A percentile compares a stretch with the other conserved stretches of the same genome.
Evolutionary conservation across 106 monocot genomes (phyloP).

Genomic region (Dendrobium catenatum): DNA sequence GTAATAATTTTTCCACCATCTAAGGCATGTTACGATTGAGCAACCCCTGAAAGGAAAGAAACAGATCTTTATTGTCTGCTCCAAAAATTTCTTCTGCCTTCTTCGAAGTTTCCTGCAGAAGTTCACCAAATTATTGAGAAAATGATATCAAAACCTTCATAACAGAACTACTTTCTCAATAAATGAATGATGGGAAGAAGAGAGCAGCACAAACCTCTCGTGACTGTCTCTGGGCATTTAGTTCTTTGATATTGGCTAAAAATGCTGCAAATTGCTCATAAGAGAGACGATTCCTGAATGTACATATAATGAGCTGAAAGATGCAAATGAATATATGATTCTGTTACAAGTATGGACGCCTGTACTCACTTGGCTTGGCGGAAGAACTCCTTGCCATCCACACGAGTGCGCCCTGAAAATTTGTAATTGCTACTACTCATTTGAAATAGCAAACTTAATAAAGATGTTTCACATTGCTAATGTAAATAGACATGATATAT

Average conservation of each 20-base stretch:
- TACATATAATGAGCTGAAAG: neutral
- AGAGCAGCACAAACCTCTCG: conserved; percentile 46
- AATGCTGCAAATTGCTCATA: conserved; percentile 96
- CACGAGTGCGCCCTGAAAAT: conserved; percentile 54
- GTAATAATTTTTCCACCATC: neutral
- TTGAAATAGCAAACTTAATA: neutral
- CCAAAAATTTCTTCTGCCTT: conserved; percentile 69
- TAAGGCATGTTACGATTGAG: conserved; percentile 26
- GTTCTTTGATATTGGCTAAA: conserved; percentile 84
- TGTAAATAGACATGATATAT: neutral
- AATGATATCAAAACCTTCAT: neutral
- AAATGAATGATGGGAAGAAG: neutral
- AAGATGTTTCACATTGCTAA: neutral
- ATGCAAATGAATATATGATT: neutral
- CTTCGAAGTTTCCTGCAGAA: conserved; percentile 44
- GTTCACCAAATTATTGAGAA: neutral
- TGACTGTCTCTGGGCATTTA: conserved; percentile 75
- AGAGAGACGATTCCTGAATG: conserved; percentile 70
- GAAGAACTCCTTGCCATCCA: conserved; percentile 98
- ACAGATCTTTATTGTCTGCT: conserved; percentile 46
- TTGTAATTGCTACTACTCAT: neutral
- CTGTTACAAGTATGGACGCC: neutral
- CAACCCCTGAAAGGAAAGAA: conserved; percentile 39
- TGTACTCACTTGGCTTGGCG: conserved; percentile 76
- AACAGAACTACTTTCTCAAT: neutral